Evolutionary conservation across 768 basidiomycete species (phyloP).

Genomic region (Ephemerocybe angulata): DNA sequence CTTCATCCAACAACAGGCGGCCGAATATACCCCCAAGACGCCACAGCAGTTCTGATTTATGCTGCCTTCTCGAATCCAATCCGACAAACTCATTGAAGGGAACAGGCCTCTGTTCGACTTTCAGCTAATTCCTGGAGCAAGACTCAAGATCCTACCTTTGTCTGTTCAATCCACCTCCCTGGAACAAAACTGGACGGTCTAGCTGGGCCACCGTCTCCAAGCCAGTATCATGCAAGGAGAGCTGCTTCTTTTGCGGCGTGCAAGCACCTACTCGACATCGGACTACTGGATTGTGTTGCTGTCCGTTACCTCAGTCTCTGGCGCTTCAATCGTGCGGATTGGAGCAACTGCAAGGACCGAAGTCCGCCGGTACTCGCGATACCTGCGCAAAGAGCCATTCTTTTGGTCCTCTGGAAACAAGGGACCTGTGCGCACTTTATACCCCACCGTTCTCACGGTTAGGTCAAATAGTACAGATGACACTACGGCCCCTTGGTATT

Average conservation of each 20-base stretch:
- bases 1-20: constrained; percentile 62
- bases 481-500: constrained; percentile 50
- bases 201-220: constrained; percentile 43
- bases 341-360: constrained; percentile 20
- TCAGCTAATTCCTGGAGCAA: constrained; percentile 24
- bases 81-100: constrained; percentile 10
- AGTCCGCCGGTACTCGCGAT: constrained; percentile 46
- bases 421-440: constrained; percentile 35
- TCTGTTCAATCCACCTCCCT: constrained; percentile 49
- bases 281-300: constrained; percentile 48
- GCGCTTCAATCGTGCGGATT: constrained; percentile 10
- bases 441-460: constrained; percentile 52
- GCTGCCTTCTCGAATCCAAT: constrained; percentile 32
- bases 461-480: constrained; percentile 23
- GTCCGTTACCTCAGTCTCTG: constrained; percentile 34
- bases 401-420: constrained; percentile 57
- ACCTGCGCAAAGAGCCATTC: constrained; percentile 54
- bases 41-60: constrained; percentile 53
- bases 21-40: constrained; percentile 55
- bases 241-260: constrained; percentile 59
- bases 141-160: constrained; percentile 25
- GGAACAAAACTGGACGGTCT: constrained; percentile 38
- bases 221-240: constrained; percentile 52
- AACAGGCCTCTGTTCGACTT: constrained; percentile 38
- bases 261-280: constrained; percentile 41